Evolutionary conservation across 331 rosid species (phyloP), one percentile per base, ranked within the genome.

Genomic region (Acacia concinna): DNA sequence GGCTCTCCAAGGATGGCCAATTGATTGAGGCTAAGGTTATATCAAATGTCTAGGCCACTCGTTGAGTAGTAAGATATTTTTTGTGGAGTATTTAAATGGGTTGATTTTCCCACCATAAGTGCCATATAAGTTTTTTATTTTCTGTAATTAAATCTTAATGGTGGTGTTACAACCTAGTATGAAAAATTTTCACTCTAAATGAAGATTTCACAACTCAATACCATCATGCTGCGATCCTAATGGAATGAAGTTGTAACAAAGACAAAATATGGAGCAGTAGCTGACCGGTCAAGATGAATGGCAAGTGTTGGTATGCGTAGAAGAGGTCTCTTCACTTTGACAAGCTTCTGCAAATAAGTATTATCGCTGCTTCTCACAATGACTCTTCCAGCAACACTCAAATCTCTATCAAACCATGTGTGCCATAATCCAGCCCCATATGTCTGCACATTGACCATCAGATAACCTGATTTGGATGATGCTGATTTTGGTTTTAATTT

Each of bases 341-440:
- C 97, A 84, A 95, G 98, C 86, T 90, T 91, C 62, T 95, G 97
- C 77, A 81, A 30, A 79, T 76, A 93, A 63, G 91, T 84, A 47
- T 87, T 83, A 28, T 73, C 73, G 30, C 79, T 37, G 25, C 81
- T 86, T 82, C 88, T 88, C 56, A 95, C 85, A 82, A 95, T 89
- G 66, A 92, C 97, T 79, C 98, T 88, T 59, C 99, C 97, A 23
- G 99, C 97, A 49, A 95, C 96, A 80, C 96, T 93, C 83, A 95
- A 87, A 85, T 95, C 99, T 84, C 99, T 88, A 79, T 95, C 99
- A 83, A 95, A 95, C 97, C 99, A 95, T 66, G 97, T 95, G 75
- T 95, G 90, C 99, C 99, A 95, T 70, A 95, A 83, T 37, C 99
- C 97, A 78, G 84, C 87, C 54, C 96, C 99, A 83, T 95, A 95